Evolutionary conservation across 148 eudicot species (phyloP), one percentile per base, ranked within the genome.

Genomic region (Vaccinium vitisidaea): DNA sequence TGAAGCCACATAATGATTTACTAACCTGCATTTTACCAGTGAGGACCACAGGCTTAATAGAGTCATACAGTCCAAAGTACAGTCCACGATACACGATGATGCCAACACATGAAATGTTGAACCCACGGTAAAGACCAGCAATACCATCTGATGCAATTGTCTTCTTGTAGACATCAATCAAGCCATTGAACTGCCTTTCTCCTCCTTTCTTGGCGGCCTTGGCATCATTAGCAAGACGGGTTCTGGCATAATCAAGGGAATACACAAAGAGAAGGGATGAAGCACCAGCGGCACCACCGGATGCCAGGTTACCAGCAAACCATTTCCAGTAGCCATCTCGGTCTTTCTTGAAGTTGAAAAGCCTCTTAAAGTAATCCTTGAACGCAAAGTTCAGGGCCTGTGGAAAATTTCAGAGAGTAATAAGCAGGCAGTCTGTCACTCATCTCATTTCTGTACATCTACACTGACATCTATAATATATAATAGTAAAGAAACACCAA

Each of bases 61-160:
- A 94, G 21, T 94, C 97, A 43, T 92, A 94, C 88, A 92, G 73
- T 39, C 97, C 95, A 50, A 94, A 94, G 91, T 92, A 94, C 87
- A 94, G 87, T n/a, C 97, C 97, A 88, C 93, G 94, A 89, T 92
- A 93, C 69, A 93, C 93, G 84, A 93, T 87, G 85, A 93, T 93
- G 69, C 94, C 94, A 73, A 90, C 91, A 86, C 92, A 90, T 2
- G 96, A 93, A 87, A 93, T 90, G 91, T 88, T 90, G 80, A 93
- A 93, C 80, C 95, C 95, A 89, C 96, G 96, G 93, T 93, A 93
- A 1, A 93, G 88, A 10, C 96, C 96, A 58, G 91, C 92, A 81
- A 93, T 32, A 88, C 96, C 96, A 84, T 93, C 96, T 46, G 93
- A 81, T 48, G 87, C 87, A 39, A 87, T 82, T 9, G 94, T 92